Base-by-base conservation (phyloP, 208 protist genomes). In the Trypanosoma avium region DNA sequence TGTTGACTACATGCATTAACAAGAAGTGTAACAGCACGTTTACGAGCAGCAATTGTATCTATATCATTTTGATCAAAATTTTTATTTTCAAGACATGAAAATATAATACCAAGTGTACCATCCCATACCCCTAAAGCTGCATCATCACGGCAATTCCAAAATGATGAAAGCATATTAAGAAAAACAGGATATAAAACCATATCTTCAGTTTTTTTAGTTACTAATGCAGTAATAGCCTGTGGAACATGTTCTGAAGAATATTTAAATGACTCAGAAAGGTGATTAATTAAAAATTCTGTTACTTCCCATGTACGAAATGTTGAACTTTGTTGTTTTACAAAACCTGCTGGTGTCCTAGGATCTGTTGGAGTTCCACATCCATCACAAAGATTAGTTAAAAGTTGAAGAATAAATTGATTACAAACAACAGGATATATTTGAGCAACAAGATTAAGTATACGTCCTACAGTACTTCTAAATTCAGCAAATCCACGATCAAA, bases 91-190 rank as follows among this genome's bases (percentile, higher is more conserved):
- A 85, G 49, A 12, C 55, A 71, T 21, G 58, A 56, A 33, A 88
- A 80, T 15, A 93, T 66, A 33, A 89, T 87, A 29, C 60, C 56
- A 46, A 84, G 52, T 17, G 84, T 84, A 42, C 76, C 77, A 9
- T 81, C 68, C 82, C 84, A 91, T 45, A 95, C 72, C 49, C 86
- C 79, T 19, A 87, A 59, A 27, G 47, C 61, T 26, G 56, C 57
- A 15, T 62, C 61, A 13, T 88, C 90, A 2, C 60, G 47, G 30
- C 72, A 88, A 13, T 61, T 70, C 86, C 86, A 95, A 57, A 95
- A 92, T 49, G 61, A 65, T 40, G 77, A 77, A 10, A 93, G 65
- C 81, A 95, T 91, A 67, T 95, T 92, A 36, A 93, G 76, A 62
- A 70, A 95, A 15, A 87, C 50, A 13, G 90, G 90, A n/a, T 49